Evolutionary conservation across 202 grass and related monocot genomes (phyloP).

Genomic region (Carex arenaria): DNA sequence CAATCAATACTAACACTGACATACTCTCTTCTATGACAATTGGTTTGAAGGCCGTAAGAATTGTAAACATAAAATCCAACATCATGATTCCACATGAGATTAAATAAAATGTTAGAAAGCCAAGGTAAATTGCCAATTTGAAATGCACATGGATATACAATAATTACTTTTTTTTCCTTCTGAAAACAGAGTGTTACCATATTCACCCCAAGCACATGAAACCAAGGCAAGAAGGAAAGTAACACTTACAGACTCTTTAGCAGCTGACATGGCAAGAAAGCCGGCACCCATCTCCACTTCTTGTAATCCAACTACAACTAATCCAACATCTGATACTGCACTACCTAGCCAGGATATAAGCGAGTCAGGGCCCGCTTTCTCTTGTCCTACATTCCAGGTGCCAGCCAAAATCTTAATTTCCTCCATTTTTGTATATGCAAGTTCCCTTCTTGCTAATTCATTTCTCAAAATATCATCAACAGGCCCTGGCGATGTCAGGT

Average conservation of each 20-base stretch:
- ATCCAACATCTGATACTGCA: slow-evolving; percentile 81
- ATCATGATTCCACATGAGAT: neutral
- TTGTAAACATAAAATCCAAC: neutral
- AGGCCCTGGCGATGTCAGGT: slow-evolving; percentile 70
- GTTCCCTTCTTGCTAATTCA: slow-evolving; percentile 74
- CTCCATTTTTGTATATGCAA: slow-evolving; percentile 82
- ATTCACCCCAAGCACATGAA: neutral
- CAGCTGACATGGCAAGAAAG: slow-evolving; percentile 95
- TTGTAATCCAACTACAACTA: slow-evolving; percentile 94
- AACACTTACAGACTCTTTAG: slow-evolving; percentile 93
- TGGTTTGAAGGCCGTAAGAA: neutral
- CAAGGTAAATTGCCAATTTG: neutral
- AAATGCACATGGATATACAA: slow-evolving; percentile 14
- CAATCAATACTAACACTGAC: neutral
- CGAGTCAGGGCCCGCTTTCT: slow-evolving; percentile 74
- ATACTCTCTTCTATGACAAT: neutral
- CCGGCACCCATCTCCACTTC: slow-evolving; percentile 99
- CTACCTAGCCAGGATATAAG: slow-evolving; percentile 83
- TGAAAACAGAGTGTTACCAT: neutral
- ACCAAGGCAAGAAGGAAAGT: neutral
- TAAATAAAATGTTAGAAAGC: neutral
- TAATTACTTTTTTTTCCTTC: neutral
- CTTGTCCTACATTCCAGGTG: slow-evolving; percentile 98
- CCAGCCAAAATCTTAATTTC: slow-evolving; percentile 88
- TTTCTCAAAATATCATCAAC: slow-evolving; percentile 75